phyloP scores from a whole-genome alignment of 495 filamentous ascomycete genomes.

The Penicillium bovifimosum region DNA sequence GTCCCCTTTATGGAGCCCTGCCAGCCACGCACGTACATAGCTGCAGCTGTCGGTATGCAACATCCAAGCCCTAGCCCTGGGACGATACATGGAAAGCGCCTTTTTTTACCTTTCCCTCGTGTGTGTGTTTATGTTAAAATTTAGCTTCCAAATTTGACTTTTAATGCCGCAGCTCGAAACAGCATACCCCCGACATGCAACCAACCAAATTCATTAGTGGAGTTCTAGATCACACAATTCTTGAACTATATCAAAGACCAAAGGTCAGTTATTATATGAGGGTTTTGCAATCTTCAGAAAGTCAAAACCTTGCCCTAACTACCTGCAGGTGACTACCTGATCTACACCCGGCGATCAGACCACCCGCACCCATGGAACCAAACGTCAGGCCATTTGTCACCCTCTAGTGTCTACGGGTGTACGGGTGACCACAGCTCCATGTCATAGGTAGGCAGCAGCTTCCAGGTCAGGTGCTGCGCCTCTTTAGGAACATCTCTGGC shows the following conservation, averaged over 20 bases:
- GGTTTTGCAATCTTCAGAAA: no score
- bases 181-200: background rate
- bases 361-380: background rate
- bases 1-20: background rate
- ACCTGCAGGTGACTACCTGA: background rate
- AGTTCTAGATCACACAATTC: no score
- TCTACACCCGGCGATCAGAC: background rate
- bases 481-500: background rate
- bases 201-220: no score
- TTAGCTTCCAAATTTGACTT: no score
- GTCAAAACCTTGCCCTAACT: no score
- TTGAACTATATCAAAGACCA: no score
- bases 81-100: background rate
- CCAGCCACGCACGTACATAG: no score
- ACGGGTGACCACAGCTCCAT: background rate
- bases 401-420: background rate
- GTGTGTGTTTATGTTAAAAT: no score
- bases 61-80: no score
- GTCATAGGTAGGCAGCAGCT: background rate
- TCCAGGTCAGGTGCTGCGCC: background rate
- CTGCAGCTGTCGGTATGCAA: background rate
- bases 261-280: no score
- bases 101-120: background rate
- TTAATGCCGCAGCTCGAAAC: background rate
- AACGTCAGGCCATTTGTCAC: background rate